Evolutionary conservation across 208 protist genomes (phyloP).

Genomic region (Trichomonas tenax): DNA sequence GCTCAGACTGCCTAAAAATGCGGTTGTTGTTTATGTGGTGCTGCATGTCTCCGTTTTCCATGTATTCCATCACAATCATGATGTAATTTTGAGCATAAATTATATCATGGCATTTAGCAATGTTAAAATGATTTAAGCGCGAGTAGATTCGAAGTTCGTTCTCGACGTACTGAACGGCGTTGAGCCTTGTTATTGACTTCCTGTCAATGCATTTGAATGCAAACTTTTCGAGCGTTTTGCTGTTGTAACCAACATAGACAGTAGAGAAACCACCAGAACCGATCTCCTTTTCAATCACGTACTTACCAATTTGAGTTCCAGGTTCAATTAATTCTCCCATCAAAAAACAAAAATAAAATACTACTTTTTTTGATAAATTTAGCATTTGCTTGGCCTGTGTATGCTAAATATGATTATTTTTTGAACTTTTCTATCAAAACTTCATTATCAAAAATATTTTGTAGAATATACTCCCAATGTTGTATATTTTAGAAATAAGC

Average conservation of each 20-base stretch:
- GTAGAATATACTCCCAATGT: no score
- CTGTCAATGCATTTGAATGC: not conserved
- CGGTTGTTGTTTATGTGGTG: slow-evolving; percentile 9
- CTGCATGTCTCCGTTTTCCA: slow-evolving; percentile 20
- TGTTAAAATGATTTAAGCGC: not conserved
- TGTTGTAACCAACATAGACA: not conserved
- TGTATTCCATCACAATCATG: slow-evolving; percentile 22
- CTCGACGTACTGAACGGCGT: not conserved
- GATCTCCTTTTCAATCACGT: not conserved
- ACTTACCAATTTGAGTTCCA: not conserved
- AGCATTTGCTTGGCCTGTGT: no score
- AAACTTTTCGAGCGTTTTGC: not conserved
- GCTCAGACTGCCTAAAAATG: not conserved
- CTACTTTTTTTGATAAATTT: no score
- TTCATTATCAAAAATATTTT: no score
- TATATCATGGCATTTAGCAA: not conserved
- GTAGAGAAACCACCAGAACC: not conserved
- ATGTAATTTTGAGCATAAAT: not conserved
- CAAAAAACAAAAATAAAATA: no score
- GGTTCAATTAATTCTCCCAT: no score
- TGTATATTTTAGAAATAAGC: no score
- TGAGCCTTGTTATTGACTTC: not conserved
- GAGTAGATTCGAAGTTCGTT: not conserved
- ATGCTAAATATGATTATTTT: no score
- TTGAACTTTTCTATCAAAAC: no score